Base-by-base conservation (phyloP, 768 basidiomycete genomes). In the Trametes punicea region DNA sequence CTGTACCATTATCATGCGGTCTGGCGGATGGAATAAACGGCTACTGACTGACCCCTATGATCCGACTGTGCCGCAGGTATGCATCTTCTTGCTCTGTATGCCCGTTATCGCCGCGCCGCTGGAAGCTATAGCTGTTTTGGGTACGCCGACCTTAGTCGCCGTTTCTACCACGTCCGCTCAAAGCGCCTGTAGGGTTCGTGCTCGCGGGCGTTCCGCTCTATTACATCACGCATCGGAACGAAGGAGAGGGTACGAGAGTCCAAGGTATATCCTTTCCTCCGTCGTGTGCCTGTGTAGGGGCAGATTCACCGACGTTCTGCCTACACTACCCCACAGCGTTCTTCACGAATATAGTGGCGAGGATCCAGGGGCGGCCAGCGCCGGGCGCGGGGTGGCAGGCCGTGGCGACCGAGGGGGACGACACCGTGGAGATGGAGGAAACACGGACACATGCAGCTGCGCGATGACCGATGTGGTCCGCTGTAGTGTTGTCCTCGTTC, bases 91-190 rank as follows among this genome's bases (percentile, higher is more conserved):
- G 49, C 75, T 99, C 9, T 88, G 87, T 64, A 96, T 99, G 92
- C 94, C 95, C 2, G 78, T 96, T 47, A 87, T 95, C 54, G 96
- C 96, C 3, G 94, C 95, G 20, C 96, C 96, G 6, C 73, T 86
- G 13, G 88, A 96, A 68, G 93, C 95, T 0, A 69, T 90, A 6
- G 85, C 93, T 7, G 95, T 93, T 6, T 77, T 97, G 53, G 87
- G 93, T 94, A 63, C 55, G 81, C 73, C 20, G 1, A 13, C 10
- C 59, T 38, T 27, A 36, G 44, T 29, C 59, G 40, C n/a, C 39
- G 42, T 38, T 20, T 31, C 25, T n/a, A 48, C 55, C 25, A 53
- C 34, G 44, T 34, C 15, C 46, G 16, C 46, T 57, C 46, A 25
- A 21, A 39, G 4, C 15, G 5, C 20, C 5, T 48, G 41, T 63